Base-by-base conservation (phyloP, 2,329 filamentous ascomycete genomes). In the Xylariomycetidae sp. region DNA sequence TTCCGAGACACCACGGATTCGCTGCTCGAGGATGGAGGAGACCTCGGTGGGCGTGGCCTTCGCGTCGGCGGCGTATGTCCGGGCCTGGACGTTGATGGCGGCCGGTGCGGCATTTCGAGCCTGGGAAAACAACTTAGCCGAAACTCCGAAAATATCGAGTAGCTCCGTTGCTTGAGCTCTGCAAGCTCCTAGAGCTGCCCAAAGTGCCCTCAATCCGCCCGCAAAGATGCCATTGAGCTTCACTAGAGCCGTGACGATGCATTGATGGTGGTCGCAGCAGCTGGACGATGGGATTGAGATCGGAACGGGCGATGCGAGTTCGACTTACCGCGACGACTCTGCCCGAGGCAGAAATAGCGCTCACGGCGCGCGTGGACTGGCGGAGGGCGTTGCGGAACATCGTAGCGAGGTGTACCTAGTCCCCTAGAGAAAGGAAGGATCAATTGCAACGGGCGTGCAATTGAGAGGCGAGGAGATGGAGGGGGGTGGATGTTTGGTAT, bases 361-460 rank as follows among this genome's bases (percentile, higher is more conserved):
- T 85, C 72, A 90, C 85, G 70, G 85, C 84, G 76, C 89, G 88
- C 75, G 84, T 84, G 68, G 88, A 93, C 78, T 94, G 88, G 76
- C 89, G 82, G 73, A 96, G 79, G 76, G 90, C 89, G 82, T 85
- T 94, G 74, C 90, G 87, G 79, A 95, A 94, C 90, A 96, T 95
- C 72, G 65, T 74, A 54, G 54, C 57, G 67, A 72, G 68, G 65
- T 65, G 58, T 66, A 55, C 68, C 58, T 63, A 60, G 59, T 64
- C 68, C 61, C 64, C 64, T 60, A 65, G 31, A 39, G 29, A 59
- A 58, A 66, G 64, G 52, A 61, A 63, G 64, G 66, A 67, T 67
- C 76, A 79, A 79, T 77, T 78, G 75, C 75, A 70, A 62, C 69
- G 71, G 68, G 74, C 76, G 74, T 79, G 76, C 75, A 71, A 63